Percentiles rank a stretch among this genome's conserved stretches.
phyloP scores from a whole-genome alignment of 768 basidiomycete genomes.

The Russula ochroleuca region DNA sequence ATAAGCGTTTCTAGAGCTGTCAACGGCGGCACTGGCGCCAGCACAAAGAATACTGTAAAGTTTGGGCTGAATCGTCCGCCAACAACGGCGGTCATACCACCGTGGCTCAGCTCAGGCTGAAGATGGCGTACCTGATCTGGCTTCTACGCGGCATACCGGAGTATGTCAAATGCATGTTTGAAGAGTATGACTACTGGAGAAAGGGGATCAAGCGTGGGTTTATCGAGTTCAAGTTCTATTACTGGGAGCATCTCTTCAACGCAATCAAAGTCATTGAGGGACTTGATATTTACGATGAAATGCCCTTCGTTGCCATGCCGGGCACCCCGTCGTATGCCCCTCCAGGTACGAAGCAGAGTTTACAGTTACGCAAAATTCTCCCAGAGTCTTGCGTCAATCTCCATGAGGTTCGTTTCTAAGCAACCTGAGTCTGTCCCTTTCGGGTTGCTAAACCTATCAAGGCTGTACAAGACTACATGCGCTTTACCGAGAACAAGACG shows the following conservation, averaged over 20 bases:
- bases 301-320: conserved; percentile 25
- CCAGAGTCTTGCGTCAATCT: conserved; percentile 7
- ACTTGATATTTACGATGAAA: conserved; percentile 8
- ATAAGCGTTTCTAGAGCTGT: conserved; percentile 18
- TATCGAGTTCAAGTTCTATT: conserved; percentile 29
- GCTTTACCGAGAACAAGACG: conserved; percentile 21
- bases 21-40: conserved; percentile 27
- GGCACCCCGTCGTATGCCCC: conserved; percentile 26
- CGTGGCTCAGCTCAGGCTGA: conserved; percentile 28
- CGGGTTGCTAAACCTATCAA: background rate
- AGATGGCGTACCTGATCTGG: conserved; percentile 29
- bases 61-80: conserved; percentile 25
- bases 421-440: background rate
- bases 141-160: conserved; percentile 27
- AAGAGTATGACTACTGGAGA: conserved; percentile 22
- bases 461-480: conserved; percentile 23
- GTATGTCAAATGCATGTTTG: conserved; percentile 24
- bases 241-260: conserved; percentile 26
- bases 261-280: conserved; percentile 23
- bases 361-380: conserved; percentile 22
- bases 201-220: conserved; percentile 22
- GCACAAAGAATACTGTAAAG: conserved; percentile 29
- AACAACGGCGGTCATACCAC: conserved; percentile 20
- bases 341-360: conserved; percentile 3
- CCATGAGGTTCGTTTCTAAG: conserved; percentile 16